phyloP scores from a whole-genome alignment of 306 rosid species.

The Cotoneaster glaucophyllus region DNA sequence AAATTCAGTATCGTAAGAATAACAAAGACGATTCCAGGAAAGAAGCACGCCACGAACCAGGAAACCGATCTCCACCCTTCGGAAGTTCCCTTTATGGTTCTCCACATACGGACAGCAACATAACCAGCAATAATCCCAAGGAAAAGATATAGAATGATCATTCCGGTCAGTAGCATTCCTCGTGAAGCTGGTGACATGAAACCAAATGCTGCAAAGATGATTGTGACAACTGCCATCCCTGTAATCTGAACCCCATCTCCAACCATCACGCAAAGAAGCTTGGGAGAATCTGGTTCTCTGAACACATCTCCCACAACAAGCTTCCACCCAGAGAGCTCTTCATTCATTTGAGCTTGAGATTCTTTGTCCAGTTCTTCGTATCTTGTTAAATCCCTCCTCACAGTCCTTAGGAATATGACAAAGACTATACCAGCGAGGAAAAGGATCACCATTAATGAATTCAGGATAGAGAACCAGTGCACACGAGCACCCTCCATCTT shows the following conservation, averaged over 20 bases:
- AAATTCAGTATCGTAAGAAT: conserved; percentile 78
- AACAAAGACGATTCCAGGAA: conserved; percentile 79
- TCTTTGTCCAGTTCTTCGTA: conserved; percentile 96
- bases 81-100: conserved; percentile 79
- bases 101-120: conserved; percentile 89
- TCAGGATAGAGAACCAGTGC: conserved; percentile 76
- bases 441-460: conserved; percentile 77
- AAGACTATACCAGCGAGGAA: conserved; percentile 95
- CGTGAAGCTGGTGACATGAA: conserved; percentile 74
- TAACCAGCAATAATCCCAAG: conserved; percentile 83
- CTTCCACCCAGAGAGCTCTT: conserved; percentile 99
- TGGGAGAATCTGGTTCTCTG: conserved; percentile 77
- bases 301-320: conserved; percentile 98
- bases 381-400: conserved; percentile 92
- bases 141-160: conserved; percentile 90
- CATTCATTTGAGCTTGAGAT: conserved; percentile 94
- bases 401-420: conserved; percentile 85
- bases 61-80: conserved; percentile 89
- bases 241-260: conserved; percentile 92
- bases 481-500: conserved; percentile 96
- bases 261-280: conserved; percentile 89
- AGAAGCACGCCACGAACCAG: conserved; percentile 82
- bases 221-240: conserved; percentile 87
- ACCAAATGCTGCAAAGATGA: conserved; percentile 84
- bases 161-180: conserved; percentile 89